phyloP scores from a whole-genome alignment of 2,329 filamentous ascomycete genomes.

The Claviceps fusiformis region DNA sequence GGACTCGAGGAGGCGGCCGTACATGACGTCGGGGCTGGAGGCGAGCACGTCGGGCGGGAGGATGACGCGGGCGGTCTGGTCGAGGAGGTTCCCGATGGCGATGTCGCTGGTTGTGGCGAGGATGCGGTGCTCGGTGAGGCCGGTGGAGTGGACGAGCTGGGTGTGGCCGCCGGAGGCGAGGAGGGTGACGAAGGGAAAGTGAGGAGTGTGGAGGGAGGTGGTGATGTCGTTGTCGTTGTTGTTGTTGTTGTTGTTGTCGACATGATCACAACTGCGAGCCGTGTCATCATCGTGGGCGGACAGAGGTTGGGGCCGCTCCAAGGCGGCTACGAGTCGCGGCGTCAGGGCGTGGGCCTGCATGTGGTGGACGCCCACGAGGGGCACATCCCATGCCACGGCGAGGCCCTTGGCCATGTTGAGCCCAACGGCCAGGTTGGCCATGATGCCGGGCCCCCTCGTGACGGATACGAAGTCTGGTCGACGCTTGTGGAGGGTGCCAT shows the following conservation, averaged over 20 bases:
- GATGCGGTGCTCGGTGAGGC: conserved; percentile 55
- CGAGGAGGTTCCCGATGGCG: conserved; percentile 79
- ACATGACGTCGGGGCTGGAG: conserved; percentile 52
- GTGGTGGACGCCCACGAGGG: conserved; percentile 79
- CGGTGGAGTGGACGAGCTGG: conserved; percentile 62
- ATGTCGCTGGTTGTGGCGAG: conserved; percentile 64
- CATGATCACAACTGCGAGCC: not conserved
- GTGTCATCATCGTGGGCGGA: not conserved
- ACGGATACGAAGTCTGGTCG: conserved; percentile 76
- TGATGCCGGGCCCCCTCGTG: conserved; percentile 85
- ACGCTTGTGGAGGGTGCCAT: conserved; percentile 9
- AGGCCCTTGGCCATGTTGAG: conserved; percentile 79
- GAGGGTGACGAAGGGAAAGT: conserved; percentile 75
- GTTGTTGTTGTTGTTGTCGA: conserved; percentile 4
- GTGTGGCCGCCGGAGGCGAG: conserved; percentile 91
- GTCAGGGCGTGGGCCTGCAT: conserved; percentile 97
- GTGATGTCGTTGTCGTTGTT: conserved; percentile 8
- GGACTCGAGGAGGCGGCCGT: conserved; percentile 62
- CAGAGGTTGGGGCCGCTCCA: conserved; percentile 19
- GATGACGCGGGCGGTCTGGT: conserved; percentile 71
- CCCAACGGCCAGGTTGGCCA: conserved; percentile 61
- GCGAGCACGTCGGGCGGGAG: conserved; percentile 49
- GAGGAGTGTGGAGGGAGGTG: conserved; percentile 25
- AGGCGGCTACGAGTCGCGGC: conserved; percentile 57
- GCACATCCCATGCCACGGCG: conserved; percentile 68